phyloP scores from a whole-genome alignment of 495 filamentous ascomycete genomes.

The Darksidea phi region DNA sequence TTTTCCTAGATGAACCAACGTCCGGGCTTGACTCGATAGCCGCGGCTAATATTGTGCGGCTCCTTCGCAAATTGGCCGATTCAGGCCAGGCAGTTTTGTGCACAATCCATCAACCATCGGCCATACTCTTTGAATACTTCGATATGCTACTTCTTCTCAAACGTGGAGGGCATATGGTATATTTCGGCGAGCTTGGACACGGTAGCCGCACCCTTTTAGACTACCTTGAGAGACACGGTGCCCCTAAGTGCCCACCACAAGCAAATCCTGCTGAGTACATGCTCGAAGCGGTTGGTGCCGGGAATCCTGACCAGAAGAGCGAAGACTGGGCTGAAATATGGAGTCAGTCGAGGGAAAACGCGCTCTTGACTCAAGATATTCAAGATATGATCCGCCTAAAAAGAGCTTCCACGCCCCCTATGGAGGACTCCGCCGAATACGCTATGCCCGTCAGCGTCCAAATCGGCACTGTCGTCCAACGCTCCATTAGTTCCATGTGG shows the following conservation, averaged over 20 bases:
- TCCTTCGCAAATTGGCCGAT: conserved; percentile 4
- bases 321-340: conserved; percentile 53
- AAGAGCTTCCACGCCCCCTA: neutral
- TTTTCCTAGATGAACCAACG: conserved; percentile 44
- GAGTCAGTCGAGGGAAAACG: conserved; percentile 42
- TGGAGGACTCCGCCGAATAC: conserved; percentile 45
- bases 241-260: conserved; percentile 46
- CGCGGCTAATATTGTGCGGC: neutral
- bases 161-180: neutral
- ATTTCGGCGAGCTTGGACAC: conserved; percentile 2
- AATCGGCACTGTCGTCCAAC: conserved; percentile 40
- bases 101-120: conserved; percentile 36
- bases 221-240: conserved; percentile 56
- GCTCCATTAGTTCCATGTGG: conserved; percentile 36
- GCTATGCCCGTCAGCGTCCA: conserved; percentile 46
- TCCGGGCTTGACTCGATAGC: conserved; percentile 38
- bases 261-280: conserved; percentile 62
- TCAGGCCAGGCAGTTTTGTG: conserved; percentile 37
- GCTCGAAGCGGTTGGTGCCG: conserved; percentile 50
- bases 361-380: conserved; percentile 13
- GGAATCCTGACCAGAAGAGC: conserved; percentile 33
- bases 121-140: conserved; percentile 12
- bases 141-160: neutral
- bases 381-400: conserved; percentile 8
- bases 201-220: conserved; percentile 16